These are phyloP conservation scores for Tylopilus balloui DNA, from an alignment of 768 basidiomycete genomes.

Conservation along the genomic window DNA sequence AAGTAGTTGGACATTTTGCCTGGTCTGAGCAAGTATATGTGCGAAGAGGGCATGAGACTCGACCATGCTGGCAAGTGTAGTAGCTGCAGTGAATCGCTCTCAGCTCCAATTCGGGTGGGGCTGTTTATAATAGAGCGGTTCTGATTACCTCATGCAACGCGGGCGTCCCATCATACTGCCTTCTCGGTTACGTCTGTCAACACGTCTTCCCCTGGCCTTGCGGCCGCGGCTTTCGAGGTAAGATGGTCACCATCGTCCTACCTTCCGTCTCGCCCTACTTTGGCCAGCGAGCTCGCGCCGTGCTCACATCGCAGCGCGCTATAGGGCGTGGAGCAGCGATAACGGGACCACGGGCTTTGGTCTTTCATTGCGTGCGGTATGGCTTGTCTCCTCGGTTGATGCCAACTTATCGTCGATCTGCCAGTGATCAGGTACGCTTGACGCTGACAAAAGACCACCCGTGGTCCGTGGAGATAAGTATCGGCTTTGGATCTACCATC, in stretches of 20 bases:
- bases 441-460: too few relatives aligned
- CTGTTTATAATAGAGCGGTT: slow-evolving; percentile 11
- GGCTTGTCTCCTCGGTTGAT: too few relatives aligned
- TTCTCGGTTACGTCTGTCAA: not conserved
- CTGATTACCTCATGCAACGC: slow-evolving; percentile 23
- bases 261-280: too few relatives aligned
- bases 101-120: not conserved
- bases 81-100: not conserved
- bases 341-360: not conserved
- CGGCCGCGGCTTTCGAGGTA: not conserved
- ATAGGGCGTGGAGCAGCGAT: not conserved
- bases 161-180: not conserved
- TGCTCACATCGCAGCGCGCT: not conserved
- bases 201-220: too few relatives aligned
- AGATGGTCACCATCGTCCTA: not conserved
- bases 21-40: slow-evolving; percentile 44
- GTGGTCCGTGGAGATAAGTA: not conserved
- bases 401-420: too few relatives aligned
- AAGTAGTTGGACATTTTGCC: slow-evolving; percentile 45
- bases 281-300: too few relatives aligned
- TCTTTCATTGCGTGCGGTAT: not conserved
- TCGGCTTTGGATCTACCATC: too few relatives aligned
- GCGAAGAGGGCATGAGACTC: slow-evolving; percentile 23
- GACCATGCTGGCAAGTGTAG: slow-evolving; percentile 17
- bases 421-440: too few relatives aligned